Percentiles rank a stretch among this genome's conserved stretches.
Conservation (phyloP, 306 rosid genomes). For the Quercus glauca region DNA sequence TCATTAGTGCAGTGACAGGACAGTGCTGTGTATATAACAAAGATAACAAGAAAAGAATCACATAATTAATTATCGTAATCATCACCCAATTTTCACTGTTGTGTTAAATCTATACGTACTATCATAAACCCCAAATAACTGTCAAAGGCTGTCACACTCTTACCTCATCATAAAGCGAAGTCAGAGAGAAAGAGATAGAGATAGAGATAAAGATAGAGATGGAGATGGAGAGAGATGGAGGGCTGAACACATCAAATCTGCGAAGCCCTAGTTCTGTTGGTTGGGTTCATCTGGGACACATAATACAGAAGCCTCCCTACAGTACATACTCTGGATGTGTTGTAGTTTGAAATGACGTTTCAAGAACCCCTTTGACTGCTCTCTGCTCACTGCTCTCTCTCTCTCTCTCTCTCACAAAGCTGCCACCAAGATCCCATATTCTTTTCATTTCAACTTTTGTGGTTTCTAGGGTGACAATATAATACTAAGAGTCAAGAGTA, state of each 20-base stretch:
- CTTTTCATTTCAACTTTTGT: constrained; percentile 23
- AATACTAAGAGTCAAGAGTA: no score
- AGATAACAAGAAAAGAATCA: constrained; percentile 38
- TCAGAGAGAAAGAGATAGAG: neutral
- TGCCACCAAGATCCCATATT: constrained; percentile 51
- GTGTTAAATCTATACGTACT: constrained; percentile 18
- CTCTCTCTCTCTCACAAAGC: constrained; percentile 25
- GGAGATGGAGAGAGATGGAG: no score
- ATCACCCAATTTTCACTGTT: constrained; percentile 16
- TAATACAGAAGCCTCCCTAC: constrained; percentile 34
- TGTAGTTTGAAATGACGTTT: constrained; percentile 68
- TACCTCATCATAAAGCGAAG: neutral
- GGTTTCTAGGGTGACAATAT: no score
- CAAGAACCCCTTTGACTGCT: constrained; percentile 23
- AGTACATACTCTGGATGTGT: constrained; percentile 37
- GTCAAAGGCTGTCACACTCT: constrained; percentile 16
- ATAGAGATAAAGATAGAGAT: no score
- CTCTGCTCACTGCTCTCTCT: constrained; percentile 1
- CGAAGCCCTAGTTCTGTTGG: constrained; percentile 38
- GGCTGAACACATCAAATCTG: constrained; percentile 15
- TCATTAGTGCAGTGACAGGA: constrained; percentile 47
- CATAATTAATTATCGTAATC: constrained; percentile 38
- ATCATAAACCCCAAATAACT: constrained; percentile 23
- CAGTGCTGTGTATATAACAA: constrained; percentile 18
- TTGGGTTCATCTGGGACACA: constrained; percentile 24